Conservation (phyloP, 345 rosid species). For the thale cress (Arabidopsis thaliana) region DNA sequence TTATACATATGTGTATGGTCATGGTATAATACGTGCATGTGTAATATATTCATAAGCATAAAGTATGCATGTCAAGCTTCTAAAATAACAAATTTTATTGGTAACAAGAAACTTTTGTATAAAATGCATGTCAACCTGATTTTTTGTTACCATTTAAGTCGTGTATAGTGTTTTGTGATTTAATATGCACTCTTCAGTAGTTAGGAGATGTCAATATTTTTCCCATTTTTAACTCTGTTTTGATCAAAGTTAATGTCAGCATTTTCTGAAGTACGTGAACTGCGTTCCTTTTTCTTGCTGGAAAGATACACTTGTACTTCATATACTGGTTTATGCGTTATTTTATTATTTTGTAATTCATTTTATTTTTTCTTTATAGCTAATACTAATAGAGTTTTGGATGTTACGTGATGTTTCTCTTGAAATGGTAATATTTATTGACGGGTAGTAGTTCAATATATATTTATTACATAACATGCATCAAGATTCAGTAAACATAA, state of each 20-base stretch:
- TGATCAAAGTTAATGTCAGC: not conserved
- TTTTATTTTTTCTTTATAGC: conserved; percentile 4
- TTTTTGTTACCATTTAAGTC: not conserved
- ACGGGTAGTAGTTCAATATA: not conserved
- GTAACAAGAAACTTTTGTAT: no score
- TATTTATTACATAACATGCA: conserved; percentile 7
- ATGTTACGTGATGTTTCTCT: conserved; percentile 26
- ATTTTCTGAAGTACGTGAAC: not conserved
- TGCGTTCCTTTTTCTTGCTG: conserved; percentile 8
- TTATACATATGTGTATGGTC: not conserved
- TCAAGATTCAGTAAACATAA: conserved; percentile 13
- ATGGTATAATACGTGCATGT: no score
- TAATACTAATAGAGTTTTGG: not conserved
- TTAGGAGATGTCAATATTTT: no score
- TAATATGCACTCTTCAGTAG: no score
- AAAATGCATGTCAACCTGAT: not conserved
- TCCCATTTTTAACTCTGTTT: not conserved
- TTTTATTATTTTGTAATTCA: not conserved
- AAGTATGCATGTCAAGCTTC: not conserved
- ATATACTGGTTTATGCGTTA: no score
- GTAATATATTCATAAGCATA: no score
- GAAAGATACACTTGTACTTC: not conserved
- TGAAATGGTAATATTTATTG: conserved; percentile 10
- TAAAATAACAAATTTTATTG: no score
- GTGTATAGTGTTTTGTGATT: not conserved